Percentiles rank a stretch among this genome's conserved stretches.
phyloP scores from a whole-genome alignment of 305 asterid genomes.

The Rubia balearica region DNA sequence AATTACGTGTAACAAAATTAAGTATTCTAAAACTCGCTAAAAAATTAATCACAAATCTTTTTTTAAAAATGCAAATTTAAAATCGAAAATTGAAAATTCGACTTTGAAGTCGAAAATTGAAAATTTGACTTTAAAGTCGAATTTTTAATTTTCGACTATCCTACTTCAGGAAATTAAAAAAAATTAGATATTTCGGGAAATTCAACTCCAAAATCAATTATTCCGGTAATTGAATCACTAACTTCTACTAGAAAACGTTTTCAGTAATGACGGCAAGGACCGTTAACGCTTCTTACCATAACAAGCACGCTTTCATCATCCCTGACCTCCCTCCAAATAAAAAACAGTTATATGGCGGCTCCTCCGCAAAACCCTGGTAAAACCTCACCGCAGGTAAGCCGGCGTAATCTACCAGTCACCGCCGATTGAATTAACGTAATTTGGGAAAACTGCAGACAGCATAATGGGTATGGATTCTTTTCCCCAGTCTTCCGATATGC shows the following conservation, averaged over 20 bases:
- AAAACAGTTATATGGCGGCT: not conserved
- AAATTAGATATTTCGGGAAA: too few relatives aligned
- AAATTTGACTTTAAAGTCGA: too few relatives aligned
- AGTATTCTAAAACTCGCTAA: too few relatives aligned
- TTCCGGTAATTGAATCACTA: too few relatives aligned
- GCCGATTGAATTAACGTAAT: not conserved
- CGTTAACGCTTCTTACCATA: not conserved
- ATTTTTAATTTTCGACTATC: too few relatives aligned
- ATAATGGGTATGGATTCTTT: not conserved
- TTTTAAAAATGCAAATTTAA: too few relatives aligned
- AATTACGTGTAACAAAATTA: too few relatives aligned
- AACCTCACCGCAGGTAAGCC: not conserved
- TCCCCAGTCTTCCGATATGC: not conserved
- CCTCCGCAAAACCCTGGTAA: constrained; percentile 4
- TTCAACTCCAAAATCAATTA: too few relatives aligned
- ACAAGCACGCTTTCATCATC: not conserved
- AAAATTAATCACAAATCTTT: too few relatives aligned
- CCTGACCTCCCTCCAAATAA: not conserved
- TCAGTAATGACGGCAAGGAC: not conserved
- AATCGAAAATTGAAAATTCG: too few relatives aligned
- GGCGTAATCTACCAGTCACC: not conserved
- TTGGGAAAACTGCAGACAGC: not conserved
- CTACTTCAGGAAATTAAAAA: too few relatives aligned
- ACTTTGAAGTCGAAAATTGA: too few relatives aligned
- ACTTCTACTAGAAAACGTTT: not conserved